Conservation (phyloP, 78 protist species). For the Dictyostelium citrinum region DNA sequence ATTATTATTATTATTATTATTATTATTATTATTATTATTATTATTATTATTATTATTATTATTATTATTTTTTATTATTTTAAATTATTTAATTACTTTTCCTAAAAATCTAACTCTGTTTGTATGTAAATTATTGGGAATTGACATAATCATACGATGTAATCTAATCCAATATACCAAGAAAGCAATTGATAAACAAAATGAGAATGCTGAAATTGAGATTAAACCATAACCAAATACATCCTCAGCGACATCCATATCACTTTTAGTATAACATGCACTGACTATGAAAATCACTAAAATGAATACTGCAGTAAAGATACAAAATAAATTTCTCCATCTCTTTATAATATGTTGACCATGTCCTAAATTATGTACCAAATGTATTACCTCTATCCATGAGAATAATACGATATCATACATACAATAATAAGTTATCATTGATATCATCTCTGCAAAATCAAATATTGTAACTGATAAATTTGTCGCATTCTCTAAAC, state of each 20-base stretch:
- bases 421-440: slow-evolving; percentile 68
- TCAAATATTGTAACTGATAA: slow-evolving; percentile 10
- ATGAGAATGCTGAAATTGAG: slow-evolving; percentile 23
- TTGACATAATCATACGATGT: slow-evolving; percentile 36
- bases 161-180: slow-evolving; percentile 47
- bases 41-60: no score
- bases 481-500: background rate
- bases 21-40: background rate
- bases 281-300: slow-evolving; percentile 35
- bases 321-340: slow-evolving; percentile 51
- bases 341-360: slow-evolving; percentile 38
- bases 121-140: background rate
- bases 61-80: no score
- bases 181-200: slow-evolving; percentile 51
- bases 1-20: background rate
- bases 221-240: slow-evolving; percentile 59
- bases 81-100: background rate
- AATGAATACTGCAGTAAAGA: slow-evolving; percentile 28
- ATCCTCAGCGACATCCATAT: slow-evolving; percentile 2
- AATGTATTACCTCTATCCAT: slow-evolving; percentile 60
- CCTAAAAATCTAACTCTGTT: background rate
- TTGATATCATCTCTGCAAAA: slow-evolving; percentile 16
- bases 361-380: slow-evolving; percentile 49
- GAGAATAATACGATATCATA: slow-evolving; percentile 56
- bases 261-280: background rate